Conservation (phyloP, 2,329 filamentous ascomycete species). For the Dactylellina drechsleri region DNA sequence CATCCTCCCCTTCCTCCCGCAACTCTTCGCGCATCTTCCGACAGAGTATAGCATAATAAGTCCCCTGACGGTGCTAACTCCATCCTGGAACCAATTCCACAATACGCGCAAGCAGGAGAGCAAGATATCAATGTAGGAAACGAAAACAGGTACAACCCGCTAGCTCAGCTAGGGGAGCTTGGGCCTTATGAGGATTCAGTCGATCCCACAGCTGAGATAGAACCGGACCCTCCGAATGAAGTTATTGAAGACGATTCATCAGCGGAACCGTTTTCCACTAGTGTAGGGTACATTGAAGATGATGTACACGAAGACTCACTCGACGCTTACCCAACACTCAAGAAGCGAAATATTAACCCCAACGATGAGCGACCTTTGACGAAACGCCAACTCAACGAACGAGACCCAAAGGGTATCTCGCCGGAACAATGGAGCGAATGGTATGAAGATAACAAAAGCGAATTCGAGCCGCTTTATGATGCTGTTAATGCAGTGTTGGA, state of each 20-base stretch:
- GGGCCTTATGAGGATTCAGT: not conserved
- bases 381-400: not conserved
- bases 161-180: not conserved
- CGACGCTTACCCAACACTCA: not conserved
- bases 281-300: constrained; percentile 6
- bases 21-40: constrained; percentile 13
- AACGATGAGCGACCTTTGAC: not conserved
- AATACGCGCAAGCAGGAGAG: too few relatives aligned
- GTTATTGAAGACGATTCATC: constrained; percentile 13
- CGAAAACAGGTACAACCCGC: too few relatives aligned
- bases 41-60: not conserved
- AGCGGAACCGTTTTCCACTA: constrained; percentile 4
- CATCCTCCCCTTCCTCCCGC: constrained; percentile 1
- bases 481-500: constrained; percentile 9
- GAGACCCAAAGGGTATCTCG: constrained; percentile 1
- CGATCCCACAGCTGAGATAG: not conserved
- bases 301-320: too few relatives aligned
- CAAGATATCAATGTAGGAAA: too few relatives aligned
- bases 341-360: constrained; percentile 6
- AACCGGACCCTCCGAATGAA: not conserved
- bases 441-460: constrained; percentile 19
- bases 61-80: not conserved
- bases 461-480: constrained; percentile 19
- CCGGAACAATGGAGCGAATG: constrained; percentile 22
- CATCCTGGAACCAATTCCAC: not conserved